Base-by-base conservation (phyloP, 2,329 filamentous ascomycete species). In the Waltergamsia citrina region DNA sequence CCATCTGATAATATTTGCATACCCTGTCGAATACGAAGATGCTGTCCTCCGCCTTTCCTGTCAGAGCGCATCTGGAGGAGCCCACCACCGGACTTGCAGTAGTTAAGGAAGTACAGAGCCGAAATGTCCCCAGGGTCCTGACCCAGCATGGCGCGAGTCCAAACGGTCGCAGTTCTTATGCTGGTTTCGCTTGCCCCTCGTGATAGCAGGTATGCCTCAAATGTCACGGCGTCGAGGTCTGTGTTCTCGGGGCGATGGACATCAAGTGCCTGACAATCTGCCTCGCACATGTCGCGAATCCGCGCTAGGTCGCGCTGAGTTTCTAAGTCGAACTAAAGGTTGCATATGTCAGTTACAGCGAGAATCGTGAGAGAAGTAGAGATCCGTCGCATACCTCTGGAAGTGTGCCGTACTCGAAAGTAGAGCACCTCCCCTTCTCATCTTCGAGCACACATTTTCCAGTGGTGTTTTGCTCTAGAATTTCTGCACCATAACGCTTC, bases 91-190 rank as follows among this genome's bases (percentile, higher is more conserved):
- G 58, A 61, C 41, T 63, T 66, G 56, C 65, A 68, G 51, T 77
- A 74, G 43, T 71, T 58, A 16, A 78, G 53, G 42, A 77, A 73
- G 44, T 54, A 75, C 2, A 70, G 46, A 0, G 71, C 69, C 6
- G 60, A 66, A 5, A 73, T 44, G 10, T 74, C 67, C 2, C 35
- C 38, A 0, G 69, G 60, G 22, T 73, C 65, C 2, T 62, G 49
- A 2, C 71, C 71, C 2, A 72, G 49, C 61, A 70, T 67, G 2
- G 62, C 69, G 0, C 64, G 54, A 0, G 62, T 62, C 56, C 67
- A 71, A 4, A 71, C 43, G 4, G 44, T 57, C 2, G 59, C 58
- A 1, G 54, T 61, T 2, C 51, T 50, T 1, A 64, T 26, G 1
- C 58, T 56, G 15, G 17, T 32, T 3, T 42, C 33, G 26, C 36